Evolutionary conservation across 768 basidiomycete species (phyloP), one percentile per base, ranked within the genome.

Genomic region (Dioszegia hungarica): DNA sequence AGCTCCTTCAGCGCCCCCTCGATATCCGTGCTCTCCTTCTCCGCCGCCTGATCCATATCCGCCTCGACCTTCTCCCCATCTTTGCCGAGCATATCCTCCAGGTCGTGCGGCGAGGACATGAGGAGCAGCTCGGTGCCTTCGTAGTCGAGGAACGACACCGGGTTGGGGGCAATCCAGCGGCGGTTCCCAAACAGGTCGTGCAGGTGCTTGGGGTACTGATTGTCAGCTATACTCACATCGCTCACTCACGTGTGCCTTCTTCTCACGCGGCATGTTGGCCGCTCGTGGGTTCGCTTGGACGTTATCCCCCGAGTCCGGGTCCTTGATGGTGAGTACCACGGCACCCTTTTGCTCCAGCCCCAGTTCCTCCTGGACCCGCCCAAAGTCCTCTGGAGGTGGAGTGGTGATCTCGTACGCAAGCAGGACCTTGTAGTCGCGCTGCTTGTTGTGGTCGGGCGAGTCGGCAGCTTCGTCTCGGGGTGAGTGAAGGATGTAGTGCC

Each of bases 401-500:
- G 66, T 70, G 10, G 71, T 73, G 46, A 73, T 64, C 27, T 67
- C 66, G 40, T 70, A 73, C 12, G 65, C 71, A 6, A 73, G 54
- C 5, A 70, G 39, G 9, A 57, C 49, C 51, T 70, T 70, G 57
- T 56, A 73, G 50, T 73, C 71, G 11, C 71, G 52, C 58, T 73
- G 66, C 8, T 61, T 51, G 38, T 70, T 58, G 38, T 64, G 59
- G 12, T 62, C 58, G 14, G 71, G 68, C 14, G 48, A 54, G 40
- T 72, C 70, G 28, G 70, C 70, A 4, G 61, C 48, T 29, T 61
- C 47, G 41, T 73, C 71, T n/a, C 59, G 63, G 0, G 71, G 71
- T 5, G 71, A 73, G 52, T 73, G 71, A 14, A 73, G 66, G 55
- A 73, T 68, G 43, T 73, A 73, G 39, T 73, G 71, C 0, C 71